phyloP scores from a whole-genome alignment of 306 rosid species.

The Fagus crenata region DNA sequence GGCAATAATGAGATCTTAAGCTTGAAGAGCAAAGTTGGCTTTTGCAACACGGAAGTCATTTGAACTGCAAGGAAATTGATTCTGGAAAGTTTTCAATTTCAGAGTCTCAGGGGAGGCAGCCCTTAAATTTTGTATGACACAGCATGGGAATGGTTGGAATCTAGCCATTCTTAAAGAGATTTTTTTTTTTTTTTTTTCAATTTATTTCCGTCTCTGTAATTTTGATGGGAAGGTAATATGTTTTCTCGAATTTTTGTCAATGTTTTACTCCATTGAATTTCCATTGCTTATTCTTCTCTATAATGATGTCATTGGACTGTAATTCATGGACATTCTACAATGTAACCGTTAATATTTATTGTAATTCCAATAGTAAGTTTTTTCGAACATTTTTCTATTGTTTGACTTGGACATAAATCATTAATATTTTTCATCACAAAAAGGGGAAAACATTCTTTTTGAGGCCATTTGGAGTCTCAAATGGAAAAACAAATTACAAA shows the following conservation, averaged over 20 bases:
- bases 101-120: conserved; percentile 14
- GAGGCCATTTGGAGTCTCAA: too few species aligned
- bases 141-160: conserved; percentile 5
- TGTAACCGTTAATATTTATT: background rate
- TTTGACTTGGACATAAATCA: too few species aligned
- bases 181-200: background rate
- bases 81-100: conserved; percentile 2
- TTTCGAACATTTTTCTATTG: too few species aligned
- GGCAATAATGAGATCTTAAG: conserved; percentile 30
- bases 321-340: background rate
- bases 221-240: conserved; percentile 8
- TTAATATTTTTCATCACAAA: too few species aligned
- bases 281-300: background rate
- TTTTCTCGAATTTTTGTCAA: background rate
- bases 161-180: conserved; percentile 2
- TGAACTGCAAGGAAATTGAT: background rate
- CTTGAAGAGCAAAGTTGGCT: conserved; percentile 26
- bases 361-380: too few species aligned
- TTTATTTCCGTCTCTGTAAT: conserved; percentile 5
- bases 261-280: background rate
- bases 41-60: background rate
- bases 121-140: conserved; percentile 18
- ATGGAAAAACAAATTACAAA: too few species aligned
- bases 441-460: too few species aligned
- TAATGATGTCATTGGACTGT: background rate